Percentiles rank a stretch among this genome's conserved stretches.
phyloP scores from a whole-genome alignment of 768 basidiomycete genomes.

The Chalciporus chontae region DNA sequence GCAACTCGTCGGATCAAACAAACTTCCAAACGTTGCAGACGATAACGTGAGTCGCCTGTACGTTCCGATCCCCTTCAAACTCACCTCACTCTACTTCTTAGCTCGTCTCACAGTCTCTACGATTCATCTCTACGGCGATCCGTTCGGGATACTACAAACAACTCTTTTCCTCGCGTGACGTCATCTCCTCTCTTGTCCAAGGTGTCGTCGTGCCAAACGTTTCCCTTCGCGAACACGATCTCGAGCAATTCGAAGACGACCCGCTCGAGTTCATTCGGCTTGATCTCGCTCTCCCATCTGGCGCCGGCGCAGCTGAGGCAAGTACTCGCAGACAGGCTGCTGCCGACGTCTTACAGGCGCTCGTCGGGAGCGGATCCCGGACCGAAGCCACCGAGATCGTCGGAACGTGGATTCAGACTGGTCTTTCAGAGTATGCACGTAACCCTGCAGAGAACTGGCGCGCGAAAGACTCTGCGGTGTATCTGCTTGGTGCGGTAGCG shows the following conservation, averaged over 20 bases:
- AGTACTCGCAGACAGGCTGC: constrained; percentile 90
- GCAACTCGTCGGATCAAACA: constrained; percentile 70
- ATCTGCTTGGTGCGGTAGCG: constrained; percentile 90
- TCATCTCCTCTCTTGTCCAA: constrained; percentile 78
- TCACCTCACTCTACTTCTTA: constrained; percentile 18
- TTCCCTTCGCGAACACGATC: constrained; percentile 78
- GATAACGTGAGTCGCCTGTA: constrained; percentile 55
- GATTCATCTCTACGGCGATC: constrained; percentile 90
- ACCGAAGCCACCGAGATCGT: constrained; percentile 85
- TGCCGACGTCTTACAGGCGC: constrained; percentile 90
- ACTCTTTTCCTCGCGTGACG: constrained; percentile 79
- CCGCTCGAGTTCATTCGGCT: constrained; percentile 92
- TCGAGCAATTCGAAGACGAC: constrained; percentile 96
- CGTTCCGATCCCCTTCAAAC: not conserved
- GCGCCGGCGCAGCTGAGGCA: constrained; percentile 54
- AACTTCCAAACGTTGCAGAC: constrained; percentile 65
- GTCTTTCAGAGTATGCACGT: constrained; percentile 63
- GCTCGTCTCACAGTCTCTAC: constrained; percentile 88
- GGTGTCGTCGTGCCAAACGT: constrained; percentile 96
- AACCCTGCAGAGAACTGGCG: constrained; percentile 73
- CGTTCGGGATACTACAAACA: constrained; percentile 79
- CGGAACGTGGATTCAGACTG: constrained; percentile 75
- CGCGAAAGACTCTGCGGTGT: constrained; percentile 91
- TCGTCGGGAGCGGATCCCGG: constrained; percentile 80
- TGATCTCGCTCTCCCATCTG: constrained; percentile 68